Percentiles rank a stretch among this genome's conserved stretches.
Conservation (phyloP, 305 asterid species). For the Solanum hybrid region DNA sequence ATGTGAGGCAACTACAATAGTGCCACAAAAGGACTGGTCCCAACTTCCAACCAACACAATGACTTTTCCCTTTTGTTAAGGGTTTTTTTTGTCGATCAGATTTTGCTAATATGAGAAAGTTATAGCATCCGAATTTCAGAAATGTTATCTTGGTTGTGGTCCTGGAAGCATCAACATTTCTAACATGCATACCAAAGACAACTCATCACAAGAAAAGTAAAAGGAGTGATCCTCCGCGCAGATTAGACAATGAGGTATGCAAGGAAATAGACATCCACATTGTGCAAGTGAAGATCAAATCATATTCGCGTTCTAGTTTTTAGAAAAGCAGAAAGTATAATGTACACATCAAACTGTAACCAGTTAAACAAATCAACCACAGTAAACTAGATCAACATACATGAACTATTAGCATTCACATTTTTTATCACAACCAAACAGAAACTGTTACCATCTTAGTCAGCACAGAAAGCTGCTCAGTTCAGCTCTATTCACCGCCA, state of each 20-base stretch:
- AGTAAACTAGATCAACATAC: conserved; percentile 13
- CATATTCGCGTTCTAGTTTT: conserved; percentile 1
- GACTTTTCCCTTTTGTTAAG: conserved; percentile 13
- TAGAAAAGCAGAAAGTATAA: conserved; percentile 10
- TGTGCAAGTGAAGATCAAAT: conserved; percentile 1
- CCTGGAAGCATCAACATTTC: conserved; percentile 7
- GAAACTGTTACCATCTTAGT: not conserved
- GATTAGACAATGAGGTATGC: not conserved
- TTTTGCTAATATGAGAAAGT: not conserved
- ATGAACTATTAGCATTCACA: conserved; percentile 13
- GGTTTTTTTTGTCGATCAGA: not conserved
- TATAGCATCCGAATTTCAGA: not conserved
- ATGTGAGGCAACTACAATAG: not conserved
- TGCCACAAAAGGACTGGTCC: not conserved
- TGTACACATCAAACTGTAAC: conserved; percentile 13
- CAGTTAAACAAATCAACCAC: conserved; percentile 13
- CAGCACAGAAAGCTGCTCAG: not conserved
- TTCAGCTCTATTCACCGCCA: conserved; percentile 45
- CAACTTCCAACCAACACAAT: conserved; percentile 3
- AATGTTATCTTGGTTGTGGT: not conserved
- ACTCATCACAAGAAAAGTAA: conserved; percentile 5
- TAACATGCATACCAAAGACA: not conserved
- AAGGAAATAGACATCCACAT: not conserved
- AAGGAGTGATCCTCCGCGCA: not conserved
- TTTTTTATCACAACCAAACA: conserved; percentile 9